Base-by-base conservation (phyloP, 768 basidiomycete species). In the Sistotremastrum suecicum region DNA sequence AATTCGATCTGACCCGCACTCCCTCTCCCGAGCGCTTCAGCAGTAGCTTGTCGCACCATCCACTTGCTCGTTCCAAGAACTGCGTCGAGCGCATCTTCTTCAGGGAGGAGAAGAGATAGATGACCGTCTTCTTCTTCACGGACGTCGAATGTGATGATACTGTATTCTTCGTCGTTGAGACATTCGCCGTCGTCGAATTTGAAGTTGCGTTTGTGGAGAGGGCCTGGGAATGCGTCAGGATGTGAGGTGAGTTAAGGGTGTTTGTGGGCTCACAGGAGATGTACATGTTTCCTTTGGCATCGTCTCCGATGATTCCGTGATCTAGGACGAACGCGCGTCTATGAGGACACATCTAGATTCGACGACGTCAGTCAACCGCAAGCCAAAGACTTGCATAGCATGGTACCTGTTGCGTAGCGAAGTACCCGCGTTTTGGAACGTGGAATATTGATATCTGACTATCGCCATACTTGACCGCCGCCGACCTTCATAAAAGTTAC, bases 191-290 rank as follows among this genome's bases (percentile, higher is more conserved):
- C 64, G 3, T 63, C 60, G 28, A 83, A 63, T 8, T 66, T 63
- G 59, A 76, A 83, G 58, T 81, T 80, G 20, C 75, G 65, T 58
- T 80, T 83, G 61, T 80, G 80, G 41, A 81, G 64, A 1, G 80
- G 80, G 52, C 76, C 71, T 55, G 59, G 38, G 64, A 63, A 51
- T 60, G 45, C 35, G 30, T 35, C 38, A 42, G 41, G 58, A 43
- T 46, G 9, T 46, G 44, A 45, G 47, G 51, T 42, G 44, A 49
- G 20, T 3, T 29, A 10, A 11, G 40, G 35, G 31, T 9, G 51
- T 50, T 11, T 44, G 32, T 33, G 10, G 30, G 58, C 72, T 51
- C 48, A 75, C 75, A 65, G 4, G 69, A 72, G 43, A 68, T 64
- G 48, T 68, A 72, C 7, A 74, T 63, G 7, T 69, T 64, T 7